Evolutionary conservation across 169 alveolate genomes (phyloP), one percentile per base, ranked within the genome.

Genomic region (Cryptosporidium sp.): DNA sequence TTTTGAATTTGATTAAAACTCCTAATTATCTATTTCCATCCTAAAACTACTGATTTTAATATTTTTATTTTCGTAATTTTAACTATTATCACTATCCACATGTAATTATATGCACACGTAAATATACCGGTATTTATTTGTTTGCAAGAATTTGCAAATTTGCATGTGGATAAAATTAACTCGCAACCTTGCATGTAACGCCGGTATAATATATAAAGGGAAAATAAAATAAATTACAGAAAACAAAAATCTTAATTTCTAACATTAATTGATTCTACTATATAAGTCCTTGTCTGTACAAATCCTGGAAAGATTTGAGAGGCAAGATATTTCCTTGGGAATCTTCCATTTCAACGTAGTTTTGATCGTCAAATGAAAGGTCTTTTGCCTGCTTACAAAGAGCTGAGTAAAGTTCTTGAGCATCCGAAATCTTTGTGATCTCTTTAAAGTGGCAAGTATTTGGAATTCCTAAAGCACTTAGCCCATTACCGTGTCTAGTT

Each of bases 401-500:
- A 31, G 73, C 37, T 26, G 62, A 60, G 14, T 80, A 80, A 14
- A 80, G 68, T n/a, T 80, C 75, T 52, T 61, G 93, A 7, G 97
- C 97, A 72, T 94, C 97, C 60, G 95, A 95, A 42, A 96, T 97
- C 70, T 93, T 94, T 2, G 98, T 97, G 61, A 97, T 96, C 69
- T 94, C 98, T 92, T 96, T 97, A 93, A 99, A 99, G 93, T 99
- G 99, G 44, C 97, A 94, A 10, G 99, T 98, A 93, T 99, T 99
- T 1, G 99, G 99, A n/a, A 99, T 97, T 87, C 97, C 97, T 58
- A 99, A 95, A 87, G 99, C 97, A 85, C 96, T 97, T 99, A 99
- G 98, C 44, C 99, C 99, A 94, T 97, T 97, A 29, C 99, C 97
- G 94, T 99, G 99, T 87, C 99, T 93, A 99, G 99, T 97, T 94